Percentiles rank a stretch among this genome's conserved stretches.
These are phyloP conservation scores for Gremmenia infestans DNA, from an alignment of 2,329 filamentous ascomycete species.

Conservation along the genomic window DNA sequence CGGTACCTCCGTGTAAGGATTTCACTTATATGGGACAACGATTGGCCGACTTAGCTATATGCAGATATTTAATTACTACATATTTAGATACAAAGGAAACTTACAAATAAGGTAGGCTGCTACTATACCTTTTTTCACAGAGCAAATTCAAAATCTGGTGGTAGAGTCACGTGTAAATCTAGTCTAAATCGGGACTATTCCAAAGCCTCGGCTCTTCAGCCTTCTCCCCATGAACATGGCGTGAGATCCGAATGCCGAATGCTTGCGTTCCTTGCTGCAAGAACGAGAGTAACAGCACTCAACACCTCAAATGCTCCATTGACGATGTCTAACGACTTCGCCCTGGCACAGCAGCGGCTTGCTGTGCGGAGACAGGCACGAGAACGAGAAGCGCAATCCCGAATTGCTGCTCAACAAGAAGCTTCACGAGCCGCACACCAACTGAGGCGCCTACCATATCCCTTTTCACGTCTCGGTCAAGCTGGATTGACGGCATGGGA, in stretches of 20 bases:
- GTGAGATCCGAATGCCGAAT: neutral
- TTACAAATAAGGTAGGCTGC: no score
- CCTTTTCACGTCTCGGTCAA: conserved; percentile 53
- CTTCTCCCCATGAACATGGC: neutral
- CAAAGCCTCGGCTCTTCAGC: neutral
- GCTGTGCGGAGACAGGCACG: conserved; percentile 73
- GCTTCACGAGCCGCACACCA: conserved; percentile 49
- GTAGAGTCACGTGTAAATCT: neutral
- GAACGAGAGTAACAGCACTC: neutral
- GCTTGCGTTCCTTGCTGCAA: neutral
- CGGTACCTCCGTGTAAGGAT: no score
- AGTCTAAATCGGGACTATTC: neutral
- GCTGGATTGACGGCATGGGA: conserved; percentile 59
- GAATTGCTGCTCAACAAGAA: conserved; percentile 46
- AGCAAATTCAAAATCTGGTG: no score
- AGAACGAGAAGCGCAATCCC: conserved; percentile 59
- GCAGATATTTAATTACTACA: no score
- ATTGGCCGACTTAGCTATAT: no score
- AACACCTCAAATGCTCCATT: conserved; percentile 17
- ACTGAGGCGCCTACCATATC: conserved; percentile 54
- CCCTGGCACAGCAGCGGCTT: conserved; percentile 83
- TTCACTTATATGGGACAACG: no score
- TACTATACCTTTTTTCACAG: no score
- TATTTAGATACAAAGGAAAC: no score
- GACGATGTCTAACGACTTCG: conserved; percentile 50